A percentile compares a stretch with the other conserved stretches of the same genome.
phyloP scores from a whole-genome alignment of 2,329 filamentous ascomycete species.

The Hymenoscyphus fraxineus region DNA sequence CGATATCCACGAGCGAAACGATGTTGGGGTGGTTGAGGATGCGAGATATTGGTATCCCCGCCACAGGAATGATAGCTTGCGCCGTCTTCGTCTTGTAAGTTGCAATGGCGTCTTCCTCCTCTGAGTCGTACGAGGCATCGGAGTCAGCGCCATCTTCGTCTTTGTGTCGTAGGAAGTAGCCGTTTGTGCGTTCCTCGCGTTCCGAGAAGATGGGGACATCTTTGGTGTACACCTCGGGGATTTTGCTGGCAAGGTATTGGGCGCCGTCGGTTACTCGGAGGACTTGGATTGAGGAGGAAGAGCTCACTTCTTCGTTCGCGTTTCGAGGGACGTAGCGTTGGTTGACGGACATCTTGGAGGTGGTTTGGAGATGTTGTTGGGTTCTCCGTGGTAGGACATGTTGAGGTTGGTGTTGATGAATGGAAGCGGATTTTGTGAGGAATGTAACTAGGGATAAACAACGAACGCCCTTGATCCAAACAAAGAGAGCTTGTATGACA shows the following conservation, averaged over 20 bases:
- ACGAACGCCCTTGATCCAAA: background rate
- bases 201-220: slow-evolving; percentile 4
- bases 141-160: background rate
- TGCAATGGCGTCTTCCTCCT: slow-evolving; percentile 12
- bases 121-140: slow-evolving; percentile 2
- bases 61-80: slow-evolving; percentile 24
- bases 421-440: background rate
- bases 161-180: background rate
- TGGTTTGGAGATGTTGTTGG: background rate
- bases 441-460: slow-evolving; percentile 8
- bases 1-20: slow-evolving; percentile 32
- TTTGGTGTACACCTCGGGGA: slow-evolving; percentile 15
- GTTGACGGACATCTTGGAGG: slow-evolving; percentile 12
- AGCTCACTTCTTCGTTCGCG: slow-evolving; percentile 15
- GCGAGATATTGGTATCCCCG: slow-evolving; percentile 23
- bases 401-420: background rate
- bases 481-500: background rate
- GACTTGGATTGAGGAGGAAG: slow-evolving; percentile 24
- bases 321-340: slow-evolving; percentile 23
- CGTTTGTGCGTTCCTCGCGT: background rate
- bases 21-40: slow-evolving; percentile 34
- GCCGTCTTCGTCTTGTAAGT: slow-evolving; percentile 21
- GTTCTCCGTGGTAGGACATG: background rate
- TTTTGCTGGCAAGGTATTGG: slow-evolving; percentile 24
- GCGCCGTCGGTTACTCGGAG: slow-evolving; percentile 26